A percentile compares a stretch with the other conserved stretches of the same genome.
Evolutionary conservation across 768 basidiomycete genomes (phyloP).

Genomic region (Xerocomus potaroensis): DNA sequence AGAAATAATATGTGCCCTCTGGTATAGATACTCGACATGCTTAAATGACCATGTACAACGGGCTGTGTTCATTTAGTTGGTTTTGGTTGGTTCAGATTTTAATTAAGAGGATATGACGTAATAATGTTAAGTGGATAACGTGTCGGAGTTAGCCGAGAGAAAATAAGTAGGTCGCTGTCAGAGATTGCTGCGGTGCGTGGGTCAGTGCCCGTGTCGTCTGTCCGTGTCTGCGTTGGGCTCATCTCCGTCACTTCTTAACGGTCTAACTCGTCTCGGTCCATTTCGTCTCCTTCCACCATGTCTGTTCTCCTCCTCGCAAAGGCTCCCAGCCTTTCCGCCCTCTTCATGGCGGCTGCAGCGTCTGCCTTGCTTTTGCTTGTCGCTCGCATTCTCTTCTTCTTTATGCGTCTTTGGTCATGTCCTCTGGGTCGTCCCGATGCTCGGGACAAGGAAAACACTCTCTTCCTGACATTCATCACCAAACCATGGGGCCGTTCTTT

Average conservation of each 20-base stretch:
- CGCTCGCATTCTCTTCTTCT: slow-evolving; percentile 26
- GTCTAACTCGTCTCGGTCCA: neutral
- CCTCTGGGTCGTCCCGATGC: slow-evolving; percentile 11
- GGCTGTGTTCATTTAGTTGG: no score
- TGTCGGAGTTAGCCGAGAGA: slow-evolving; percentile 21
- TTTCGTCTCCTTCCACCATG: slow-evolving; percentile 14
- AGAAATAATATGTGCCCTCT: neutral
- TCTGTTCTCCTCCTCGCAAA: slow-evolving; percentile 31
- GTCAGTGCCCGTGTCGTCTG: slow-evolving; percentile 10
- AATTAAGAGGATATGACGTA: slow-evolving; percentile 5
- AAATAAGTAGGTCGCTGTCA: slow-evolving; percentile 28
- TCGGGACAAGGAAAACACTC: slow-evolving; percentile 14
- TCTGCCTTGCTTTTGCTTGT: slow-evolving; percentile 28
- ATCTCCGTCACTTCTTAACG: slow-evolving; percentile 28
- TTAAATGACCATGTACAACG: no score
- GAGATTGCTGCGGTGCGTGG: slow-evolving; percentile 16
- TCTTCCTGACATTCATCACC: neutral
- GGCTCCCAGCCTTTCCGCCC: slow-evolving; percentile 25
- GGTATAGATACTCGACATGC: neutral
- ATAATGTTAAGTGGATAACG: slow-evolving; percentile 12
- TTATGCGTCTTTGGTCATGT: slow-evolving; percentile 28
- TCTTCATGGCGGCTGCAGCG: slow-evolving; percentile 30
- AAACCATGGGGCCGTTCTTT: slow-evolving; percentile 19
- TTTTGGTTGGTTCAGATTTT: neutral
- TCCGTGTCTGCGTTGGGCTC: slow-evolving; percentile 7